These are phyloP conservation scores for Colletotrichum simmondsii DNA, from an alignment of 2,329 filamentous ascomycete genomes.

Conservation along the genomic window DNA sequence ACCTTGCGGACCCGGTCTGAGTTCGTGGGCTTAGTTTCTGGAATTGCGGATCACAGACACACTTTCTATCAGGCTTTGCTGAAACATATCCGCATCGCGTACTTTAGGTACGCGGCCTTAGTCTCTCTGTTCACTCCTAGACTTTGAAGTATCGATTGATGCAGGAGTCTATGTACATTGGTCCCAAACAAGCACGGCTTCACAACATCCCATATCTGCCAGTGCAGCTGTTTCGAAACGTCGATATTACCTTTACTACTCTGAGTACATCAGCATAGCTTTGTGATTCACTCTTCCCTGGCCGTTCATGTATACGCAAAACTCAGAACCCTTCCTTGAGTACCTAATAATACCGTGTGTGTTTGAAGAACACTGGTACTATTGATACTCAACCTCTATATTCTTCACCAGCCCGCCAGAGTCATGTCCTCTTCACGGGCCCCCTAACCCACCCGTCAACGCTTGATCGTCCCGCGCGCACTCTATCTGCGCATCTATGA, in stretches of 20 bases:
- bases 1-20: background rate
- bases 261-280: background rate
- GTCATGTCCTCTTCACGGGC: background rate
- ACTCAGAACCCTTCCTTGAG: background rate
- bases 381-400: background rate
- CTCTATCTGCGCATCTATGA: slow-evolving; percentile 24
- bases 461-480: background rate
- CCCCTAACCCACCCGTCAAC: background rate
- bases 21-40: background rate
- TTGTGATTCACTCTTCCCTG: background rate
- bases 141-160: background rate
- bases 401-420: background rate
- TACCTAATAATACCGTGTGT: background rate
- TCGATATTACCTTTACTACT: background rate
- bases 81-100: slow-evolving; percentile 5
- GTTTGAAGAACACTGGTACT: background rate
- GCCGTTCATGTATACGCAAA: background rate
- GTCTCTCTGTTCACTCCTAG: background rate
- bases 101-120: too few species aligned
- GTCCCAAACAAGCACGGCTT: slow-evolving; percentile 13
- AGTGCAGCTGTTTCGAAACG: slow-evolving; percentile 30
- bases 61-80: background rate
- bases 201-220: slow-evolving; percentile 1
- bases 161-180: background rate
- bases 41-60: background rate